A percentile compares a stretch with the other conserved stretches of the same genome.
These are phyloP conservation scores for Inonotus obliquus DNA, from an alignment of 1,284 basidiomycete species.

Conservation along the genomic window DNA sequence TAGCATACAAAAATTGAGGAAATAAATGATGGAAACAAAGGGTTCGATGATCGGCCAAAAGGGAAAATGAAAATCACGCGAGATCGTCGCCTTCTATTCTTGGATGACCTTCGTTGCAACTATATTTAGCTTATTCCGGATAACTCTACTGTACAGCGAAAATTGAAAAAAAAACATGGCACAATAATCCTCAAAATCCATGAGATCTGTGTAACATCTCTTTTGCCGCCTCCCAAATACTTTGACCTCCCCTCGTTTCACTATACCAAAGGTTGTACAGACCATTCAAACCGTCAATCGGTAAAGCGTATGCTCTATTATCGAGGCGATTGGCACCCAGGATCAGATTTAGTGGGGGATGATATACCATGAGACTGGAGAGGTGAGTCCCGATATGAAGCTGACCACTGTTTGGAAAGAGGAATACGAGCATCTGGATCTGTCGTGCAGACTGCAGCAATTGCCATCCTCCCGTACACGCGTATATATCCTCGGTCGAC, in stretches of 20 bases:
- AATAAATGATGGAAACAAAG: not conserved
- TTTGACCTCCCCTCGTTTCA: slow-evolving; percentile 1
- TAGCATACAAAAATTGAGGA: slow-evolving; percentile 15
- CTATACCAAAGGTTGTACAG: not conserved
- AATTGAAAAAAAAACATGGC: not conserved
- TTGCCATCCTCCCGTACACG: not conserved
- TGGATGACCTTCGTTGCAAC: too few relatives aligned
- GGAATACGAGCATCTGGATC: slow-evolving; percentile 5
- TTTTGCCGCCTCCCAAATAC: slow-evolving; percentile 4
- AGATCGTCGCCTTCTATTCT: not conserved
- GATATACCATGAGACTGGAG: not conserved
- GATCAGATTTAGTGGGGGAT: not conserved
- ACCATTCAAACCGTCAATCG: not conserved
- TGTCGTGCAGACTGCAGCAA: not conserved
- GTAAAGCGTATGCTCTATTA: not conserved
- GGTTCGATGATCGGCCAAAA: not conserved
- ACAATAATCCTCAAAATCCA: not conserved
- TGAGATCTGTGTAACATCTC: not conserved
- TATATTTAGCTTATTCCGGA: too few relatives aligned
- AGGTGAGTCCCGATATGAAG: not conserved
- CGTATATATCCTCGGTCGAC: not conserved
- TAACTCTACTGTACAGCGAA: too few relatives aligned
- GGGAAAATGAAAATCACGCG: not conserved
- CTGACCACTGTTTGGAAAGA: not conserved
- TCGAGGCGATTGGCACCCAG: slow-evolving; percentile 3